phyloP scores from a whole-genome alignment of 495 filamentous ascomycete genomes.

The Penicillium bialowiezense region DNA sequence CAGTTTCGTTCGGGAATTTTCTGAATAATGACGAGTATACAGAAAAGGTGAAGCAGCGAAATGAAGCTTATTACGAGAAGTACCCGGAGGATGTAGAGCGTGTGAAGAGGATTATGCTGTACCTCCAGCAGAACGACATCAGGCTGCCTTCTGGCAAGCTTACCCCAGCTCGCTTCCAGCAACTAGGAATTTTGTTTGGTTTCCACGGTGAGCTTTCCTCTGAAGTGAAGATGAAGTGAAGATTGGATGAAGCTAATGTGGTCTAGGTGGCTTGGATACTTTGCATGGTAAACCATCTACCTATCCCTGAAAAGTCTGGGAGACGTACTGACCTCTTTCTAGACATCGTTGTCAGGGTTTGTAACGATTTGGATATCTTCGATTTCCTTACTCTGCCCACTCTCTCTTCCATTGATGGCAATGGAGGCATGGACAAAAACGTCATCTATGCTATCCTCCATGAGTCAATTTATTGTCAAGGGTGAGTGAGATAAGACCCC shows the following conservation, averaged over 20 bases:
- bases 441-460: conserved; percentile 85
- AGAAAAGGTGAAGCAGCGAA: conserved; percentile 63
- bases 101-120: conserved; percentile 62
- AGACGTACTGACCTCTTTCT: background rate
- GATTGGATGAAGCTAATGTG: conserved; percentile 12
- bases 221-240: too few species aligned
- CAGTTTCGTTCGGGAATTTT: background rate
- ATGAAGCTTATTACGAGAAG: conserved; percentile 77
- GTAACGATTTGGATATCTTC: conserved; percentile 67
- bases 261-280: conserved; percentile 58
- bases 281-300: conserved; percentile 51
- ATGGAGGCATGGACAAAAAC: conserved; percentile 65
- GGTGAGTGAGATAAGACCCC: too few species aligned
- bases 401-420: conserved; percentile 61
- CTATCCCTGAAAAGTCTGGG: too few species aligned
- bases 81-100: conserved; percentile 77
- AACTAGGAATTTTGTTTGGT: conserved; percentile 74
- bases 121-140: conserved; percentile 58
- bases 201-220: conserved; percentile 55
- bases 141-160: conserved; percentile 63
- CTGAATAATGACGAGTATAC: conserved; percentile 9
- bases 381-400: conserved; percentile 70
- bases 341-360: conserved; percentile 67
- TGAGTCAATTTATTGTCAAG: conserved; percentile 77
- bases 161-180: conserved; percentile 67